Evolutionary conservation across 768 basidiomycete genomes (phyloP).

Genomic region (Hypholoma fasciculare): DNA sequence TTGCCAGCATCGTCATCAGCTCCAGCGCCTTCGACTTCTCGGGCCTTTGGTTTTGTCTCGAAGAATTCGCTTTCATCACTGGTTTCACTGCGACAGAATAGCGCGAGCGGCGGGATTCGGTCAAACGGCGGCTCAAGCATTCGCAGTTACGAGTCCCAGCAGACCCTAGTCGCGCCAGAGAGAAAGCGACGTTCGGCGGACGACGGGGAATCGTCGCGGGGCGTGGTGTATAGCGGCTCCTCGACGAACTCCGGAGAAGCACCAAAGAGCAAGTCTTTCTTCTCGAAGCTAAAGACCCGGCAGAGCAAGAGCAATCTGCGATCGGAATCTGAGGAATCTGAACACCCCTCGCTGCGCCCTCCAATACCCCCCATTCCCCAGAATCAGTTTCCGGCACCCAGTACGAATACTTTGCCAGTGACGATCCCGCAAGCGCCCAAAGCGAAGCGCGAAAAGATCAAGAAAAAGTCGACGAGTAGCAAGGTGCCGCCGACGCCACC

Average conservation of each 20-base stretch:
- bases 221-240: conserved; percentile 26
- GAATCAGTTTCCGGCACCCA: not conserved
- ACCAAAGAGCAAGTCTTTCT: conserved; percentile 45
- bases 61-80: conserved; percentile 45
- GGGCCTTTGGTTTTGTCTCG: conserved; percentile 33
- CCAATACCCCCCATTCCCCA: conserved; percentile 33
- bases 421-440: conserved; percentile 16
- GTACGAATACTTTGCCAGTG: conserved; percentile 11
- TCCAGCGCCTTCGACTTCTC: conserved; percentile 19
- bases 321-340: conserved; percentile 29
- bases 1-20: conserved; percentile 1
- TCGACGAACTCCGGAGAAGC: conserved; percentile 31
- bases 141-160: conserved; percentile 36
- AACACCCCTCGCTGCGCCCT: conserved; percentile 36
- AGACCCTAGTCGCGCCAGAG: conserved; percentile 31
- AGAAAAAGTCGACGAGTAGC: conserved; percentile 31
- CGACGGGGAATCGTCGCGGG: conserved; percentile 23
- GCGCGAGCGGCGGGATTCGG: conserved; percentile 29
- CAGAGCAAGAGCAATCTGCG: conserved; percentile 39
- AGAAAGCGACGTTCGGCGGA: conserved; percentile 32
- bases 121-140: conserved; percentile 17
- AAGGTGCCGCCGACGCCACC: conserved; percentile 29
- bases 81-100: conserved; percentile 30
- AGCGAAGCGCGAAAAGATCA: conserved; percentile 27
- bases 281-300: conserved; percentile 41